Percentiles rank a stretch among this genome's conserved stretches.
These are phyloP conservation scores for Podaxis sp. DNA, from an alignment of 768 basidiomycete genomes.

Conservation along the genomic window DNA sequence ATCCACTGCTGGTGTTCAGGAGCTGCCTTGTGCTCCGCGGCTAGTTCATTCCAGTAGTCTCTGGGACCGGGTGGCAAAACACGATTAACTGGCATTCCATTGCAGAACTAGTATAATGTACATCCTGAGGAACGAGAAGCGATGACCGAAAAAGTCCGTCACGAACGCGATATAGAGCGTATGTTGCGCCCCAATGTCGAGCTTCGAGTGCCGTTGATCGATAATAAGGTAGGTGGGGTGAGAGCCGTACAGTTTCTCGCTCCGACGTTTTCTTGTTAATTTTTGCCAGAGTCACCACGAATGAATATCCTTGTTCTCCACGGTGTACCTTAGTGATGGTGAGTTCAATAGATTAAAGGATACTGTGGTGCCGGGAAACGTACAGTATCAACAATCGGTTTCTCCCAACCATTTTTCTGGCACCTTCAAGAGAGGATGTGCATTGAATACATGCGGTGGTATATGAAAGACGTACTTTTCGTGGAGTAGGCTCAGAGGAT, in stretches of 20 bases:
- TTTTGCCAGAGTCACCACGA: conserved; percentile 64
- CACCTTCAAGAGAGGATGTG: conserved; percentile 48
- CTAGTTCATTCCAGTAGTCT: conserved; percentile 84
- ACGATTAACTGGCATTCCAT: conserved; percentile 68
- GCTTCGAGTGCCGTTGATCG: conserved; percentile 76
- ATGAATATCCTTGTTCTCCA: conserved; percentile 52
- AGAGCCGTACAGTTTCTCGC: conserved; percentile 66
- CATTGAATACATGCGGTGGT: neutral
- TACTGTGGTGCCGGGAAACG: conserved; percentile 20
- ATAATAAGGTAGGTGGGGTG: conserved; percentile 70
- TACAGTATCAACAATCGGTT: conserved; percentile 77
- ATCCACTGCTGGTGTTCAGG: conserved; percentile 81
- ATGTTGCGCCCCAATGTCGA: conserved; percentile 89
- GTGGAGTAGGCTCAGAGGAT: conserved; percentile 73
- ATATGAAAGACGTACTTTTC: conserved; percentile 56
- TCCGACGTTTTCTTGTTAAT: conserved; percentile 71
- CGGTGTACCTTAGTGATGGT: conserved; percentile 41
- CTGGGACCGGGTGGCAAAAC: conserved; percentile 82
- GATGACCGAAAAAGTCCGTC: conserved; percentile 15
- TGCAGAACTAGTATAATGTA: conserved; percentile 59
- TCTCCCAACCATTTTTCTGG: conserved; percentile 89
- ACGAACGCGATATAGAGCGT: conserved; percentile 85
- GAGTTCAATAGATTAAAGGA: conserved; percentile 10
- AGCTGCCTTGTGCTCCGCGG: conserved; percentile 63
- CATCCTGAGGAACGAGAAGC: conserved; percentile 24